phyloP scores from a whole-genome alignment of 768 basidiomycete species.

The Termitomyces sp. region DNA sequence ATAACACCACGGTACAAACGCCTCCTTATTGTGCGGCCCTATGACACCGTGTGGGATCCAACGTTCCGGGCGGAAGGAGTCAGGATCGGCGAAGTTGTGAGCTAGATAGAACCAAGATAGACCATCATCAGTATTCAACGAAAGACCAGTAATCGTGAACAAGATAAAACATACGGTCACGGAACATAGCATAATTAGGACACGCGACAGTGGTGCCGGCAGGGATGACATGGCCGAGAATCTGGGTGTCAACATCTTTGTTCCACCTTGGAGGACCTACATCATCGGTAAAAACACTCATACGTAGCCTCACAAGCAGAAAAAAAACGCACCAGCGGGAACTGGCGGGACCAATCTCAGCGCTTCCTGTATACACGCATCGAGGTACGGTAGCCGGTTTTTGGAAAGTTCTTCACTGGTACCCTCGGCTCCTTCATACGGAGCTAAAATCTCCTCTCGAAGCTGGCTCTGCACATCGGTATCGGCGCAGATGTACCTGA shows the following conservation, averaged over 20 bases:
- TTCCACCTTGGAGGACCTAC: conserved; percentile 12
- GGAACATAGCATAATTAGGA: conserved; percentile 12
- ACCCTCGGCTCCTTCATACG: conserved; percentile 6
- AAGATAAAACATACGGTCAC: conserved; percentile 7
- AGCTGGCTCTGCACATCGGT: conserved; percentile 4
- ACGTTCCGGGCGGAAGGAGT: conserved; percentile 16
- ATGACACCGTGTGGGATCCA: conserved; percentile 7
- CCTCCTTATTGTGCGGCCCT: conserved; percentile 8
- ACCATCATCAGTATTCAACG: too few species aligned
- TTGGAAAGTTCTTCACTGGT: conserved; percentile 7
- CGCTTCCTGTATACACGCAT: conserved; percentile 17
- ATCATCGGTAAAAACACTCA: not conserved
- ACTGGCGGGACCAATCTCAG: conserved; percentile 17
- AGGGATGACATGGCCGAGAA: conserved; percentile 6
- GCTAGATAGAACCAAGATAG: conserved; percentile 5
- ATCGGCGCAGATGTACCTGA: conserved; percentile 12
- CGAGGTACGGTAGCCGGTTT: conserved; percentile 13
- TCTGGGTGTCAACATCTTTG: not conserved
- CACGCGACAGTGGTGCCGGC: conserved; percentile 11
- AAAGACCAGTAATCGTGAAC: not conserved
- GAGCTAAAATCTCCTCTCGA: not conserved
- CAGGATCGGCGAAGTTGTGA: conserved; percentile 14
- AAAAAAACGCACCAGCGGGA: conserved; percentile 10
- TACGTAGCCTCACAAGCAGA: not conserved
- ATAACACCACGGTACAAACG: conserved; percentile 16